Base-by-base conservation (phyloP, 148 eudicot species). In the Euryodendron excelsum region DNA sequence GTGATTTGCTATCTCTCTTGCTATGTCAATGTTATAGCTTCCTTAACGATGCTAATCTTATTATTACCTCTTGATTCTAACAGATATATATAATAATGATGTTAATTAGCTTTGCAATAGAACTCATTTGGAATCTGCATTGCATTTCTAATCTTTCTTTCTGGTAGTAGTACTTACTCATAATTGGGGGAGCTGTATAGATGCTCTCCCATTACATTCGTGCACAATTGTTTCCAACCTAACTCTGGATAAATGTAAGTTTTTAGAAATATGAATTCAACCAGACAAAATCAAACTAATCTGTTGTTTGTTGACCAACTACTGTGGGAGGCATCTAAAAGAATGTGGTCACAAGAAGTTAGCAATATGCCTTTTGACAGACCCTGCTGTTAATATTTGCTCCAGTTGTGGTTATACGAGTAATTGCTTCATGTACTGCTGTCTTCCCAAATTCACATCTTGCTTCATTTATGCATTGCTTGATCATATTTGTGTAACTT, bases 1-100 rank as follows among this genome's bases (percentile, higher is more conserved):
- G 91, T 85, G 75, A 12, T 69, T 71, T 61, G 23, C 18, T 53
- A 3, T 50, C 33, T 17, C 53, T 69, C 13, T 82, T 44, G 25
- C 25, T 41, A 6, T 47, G 11, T 21, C 25, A 27, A 31, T 20
- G 60, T 36, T 3, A 72, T 69, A 77, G 61, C 27, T 76, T 56
- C 9, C 45, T 41, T 4, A 34, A 65, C 8, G n/a, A 66, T 41
- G 30, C 41, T 59, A 30, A 63, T 75, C 25, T 44, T 37, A 60
- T 79, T 28, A 33, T 2, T 27, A 21, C 12, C 21, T 36, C 69
- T 23, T 74, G 70, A 69, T 79, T 69, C 77, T 36, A 30, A n/a
- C 73, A 41, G 13, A 69, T 10, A n/a, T 14, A 1, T 52, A 1
- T 76, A 31, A 63, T 76, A 0, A 12, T 76, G 56, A 63, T 31